These are phyloP conservation scores for Austroboletus eburneus DNA, from an alignment of 768 basidiomycete genomes.

Conservation along the genomic window DNA sequence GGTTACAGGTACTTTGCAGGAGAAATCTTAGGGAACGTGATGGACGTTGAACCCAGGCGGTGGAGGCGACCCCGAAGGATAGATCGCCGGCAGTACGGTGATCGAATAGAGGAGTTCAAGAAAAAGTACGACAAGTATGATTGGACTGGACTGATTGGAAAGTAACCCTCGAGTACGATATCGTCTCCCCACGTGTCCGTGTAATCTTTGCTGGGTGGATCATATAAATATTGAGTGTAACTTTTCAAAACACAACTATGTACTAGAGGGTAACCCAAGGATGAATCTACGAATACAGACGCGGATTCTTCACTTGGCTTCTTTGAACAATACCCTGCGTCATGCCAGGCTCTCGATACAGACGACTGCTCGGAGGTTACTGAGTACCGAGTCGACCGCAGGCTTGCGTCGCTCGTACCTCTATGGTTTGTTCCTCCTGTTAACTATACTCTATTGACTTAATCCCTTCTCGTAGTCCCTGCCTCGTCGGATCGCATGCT, in stretches of 20 bases:
- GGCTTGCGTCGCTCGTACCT: slow-evolving; percentile 58
- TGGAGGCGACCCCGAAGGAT: slow-evolving; percentile 81
- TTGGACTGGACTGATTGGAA: slow-evolving; percentile 74
- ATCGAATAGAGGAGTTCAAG: slow-evolving; percentile 66
- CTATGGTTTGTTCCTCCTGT: slow-evolving; percentile 37
- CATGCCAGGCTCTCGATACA: background rate
- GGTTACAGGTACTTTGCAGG: slow-evolving; percentile 79
- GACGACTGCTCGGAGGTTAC: slow-evolving; percentile 3
- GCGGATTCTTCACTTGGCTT: background rate
- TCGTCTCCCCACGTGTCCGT: background rate
- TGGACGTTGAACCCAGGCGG: slow-evolving; percentile 80
- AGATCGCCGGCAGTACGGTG: slow-evolving; percentile 65
- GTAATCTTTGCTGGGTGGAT: no score
- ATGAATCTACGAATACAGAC: background rate
- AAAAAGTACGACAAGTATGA: slow-evolving; percentile 74
- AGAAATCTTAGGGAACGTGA: slow-evolving; percentile 89
- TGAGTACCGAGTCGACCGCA: slow-evolving; percentile 20
- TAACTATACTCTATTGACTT: background rate
- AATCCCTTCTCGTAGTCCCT: slow-evolving; percentile 49
- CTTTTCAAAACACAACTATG: no score
- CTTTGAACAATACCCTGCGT: background rate
- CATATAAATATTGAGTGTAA: no score
- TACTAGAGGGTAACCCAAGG: background rate
- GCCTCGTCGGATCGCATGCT: slow-evolving; percentile 79
- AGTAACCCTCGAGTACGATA: slow-evolving; percentile 11